Evolutionary conservation across 441 rosid species (phyloP), one percentile per base, ranked within the genome.

Genomic region (Eutrema salsugineum): DNA sequence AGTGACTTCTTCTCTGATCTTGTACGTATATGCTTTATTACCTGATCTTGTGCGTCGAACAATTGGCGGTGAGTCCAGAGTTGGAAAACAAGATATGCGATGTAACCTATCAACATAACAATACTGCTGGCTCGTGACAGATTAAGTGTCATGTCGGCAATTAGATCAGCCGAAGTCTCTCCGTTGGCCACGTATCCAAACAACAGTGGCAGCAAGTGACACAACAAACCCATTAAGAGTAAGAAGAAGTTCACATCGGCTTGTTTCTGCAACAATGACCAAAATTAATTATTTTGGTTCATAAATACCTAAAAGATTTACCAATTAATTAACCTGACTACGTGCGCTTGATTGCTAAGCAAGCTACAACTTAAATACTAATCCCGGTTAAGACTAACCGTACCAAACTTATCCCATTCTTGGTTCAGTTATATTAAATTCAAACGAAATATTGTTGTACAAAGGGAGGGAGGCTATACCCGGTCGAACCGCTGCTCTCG

Each of bases 41-140:
- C 90, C 86, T 70, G 22, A 43, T 68, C 94, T 38, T 78, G 79
- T 11, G 95, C 86, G 75, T 91, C 94, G 58, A 93, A 91, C 35
- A 87, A 27, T 68, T 84, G 83, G 19, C 91, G 77, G 69, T 93
- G 98, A 1, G 97, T 89, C 75, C 73, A 57, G 4, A 93, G 61
- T 53, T 93, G 98, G 77, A 93, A 93, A 65, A 87, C 53, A 19
- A 93, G 68, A 83, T 86, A 91, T 1, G 80, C 82, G 14, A 71
- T 14, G 68, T 93, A 93, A 3, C 84, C 90, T 16, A 86, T 24
- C 20, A 91, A 82, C 98, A 93, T 91, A 0, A 88, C 81, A 51
- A 90, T 50, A 77, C 98, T 91, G 63, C 89, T 88, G 1, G 87
- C 91, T 81, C 98, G 83, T 0, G 98, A 93, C 66, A 93, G 42